These are phyloP conservation scores for Spergularia azorica DNA, from an alignment of 179 eudicot species.

Conservation along the genomic window DNA sequence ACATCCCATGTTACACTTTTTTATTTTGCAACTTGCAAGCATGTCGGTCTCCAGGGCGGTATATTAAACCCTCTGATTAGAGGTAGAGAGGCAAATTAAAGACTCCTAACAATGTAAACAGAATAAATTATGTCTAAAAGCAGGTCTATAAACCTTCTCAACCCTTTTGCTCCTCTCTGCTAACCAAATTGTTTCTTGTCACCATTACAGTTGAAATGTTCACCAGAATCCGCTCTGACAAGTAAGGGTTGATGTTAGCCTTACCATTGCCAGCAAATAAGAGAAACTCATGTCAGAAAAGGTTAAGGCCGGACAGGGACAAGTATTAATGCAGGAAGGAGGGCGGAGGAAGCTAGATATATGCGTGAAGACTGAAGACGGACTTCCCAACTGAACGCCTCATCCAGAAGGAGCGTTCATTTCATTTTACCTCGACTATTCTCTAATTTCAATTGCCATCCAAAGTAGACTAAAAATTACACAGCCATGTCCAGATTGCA, in stretches of 20 bases:
- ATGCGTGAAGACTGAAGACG: background rate
- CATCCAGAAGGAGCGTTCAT: background rate
- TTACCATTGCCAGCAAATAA: background rate
- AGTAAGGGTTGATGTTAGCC: background rate
- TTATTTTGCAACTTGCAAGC: background rate
- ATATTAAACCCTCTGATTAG: background rate
- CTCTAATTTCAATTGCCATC: background rate
- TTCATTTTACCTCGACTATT: background rate
- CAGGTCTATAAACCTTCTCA: too few species aligned
- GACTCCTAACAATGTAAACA: too few species aligned
- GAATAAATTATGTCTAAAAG: too few species aligned
- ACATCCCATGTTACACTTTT: background rate
- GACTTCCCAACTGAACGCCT: background rate
- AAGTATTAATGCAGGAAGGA: background rate
- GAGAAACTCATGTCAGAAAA: background rate
- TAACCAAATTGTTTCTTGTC: too few species aligned
- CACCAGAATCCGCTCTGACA: background rate
- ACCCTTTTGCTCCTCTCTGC: too few species aligned
- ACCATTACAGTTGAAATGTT: background rate
- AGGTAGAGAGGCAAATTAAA: background rate
- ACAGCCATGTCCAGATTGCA: background rate
- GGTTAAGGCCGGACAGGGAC: background rate
- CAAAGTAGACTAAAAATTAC: background rate
- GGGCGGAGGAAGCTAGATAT: background rate
- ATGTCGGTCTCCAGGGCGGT: background rate